A percentile compares a stretch with the other conserved stretches of the same genome.
These are phyloP conservation scores for Cercospora sojina DNA, from an alignment of 2,329 filamentous ascomycete species.

Conservation along the genomic window DNA sequence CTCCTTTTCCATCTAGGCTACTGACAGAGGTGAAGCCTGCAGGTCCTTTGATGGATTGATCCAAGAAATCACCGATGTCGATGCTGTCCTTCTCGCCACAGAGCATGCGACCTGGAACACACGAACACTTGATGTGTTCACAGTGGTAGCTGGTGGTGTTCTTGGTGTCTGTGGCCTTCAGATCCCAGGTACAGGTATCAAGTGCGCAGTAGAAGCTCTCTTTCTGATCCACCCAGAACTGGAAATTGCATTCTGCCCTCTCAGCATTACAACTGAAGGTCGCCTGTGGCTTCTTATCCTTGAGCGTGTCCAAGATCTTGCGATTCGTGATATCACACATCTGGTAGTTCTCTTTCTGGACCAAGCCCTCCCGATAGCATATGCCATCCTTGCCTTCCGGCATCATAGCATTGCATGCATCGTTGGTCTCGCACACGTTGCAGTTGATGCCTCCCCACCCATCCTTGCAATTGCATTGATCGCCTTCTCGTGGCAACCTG, in stretches of 20 bases:
- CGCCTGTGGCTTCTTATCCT: constrained; percentile 82
- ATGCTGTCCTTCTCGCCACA: constrained; percentile 90
- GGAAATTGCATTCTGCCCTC: constrained; percentile 81
- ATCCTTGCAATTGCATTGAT: constrained; percentile 79
- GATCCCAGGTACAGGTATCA: constrained; percentile 72
- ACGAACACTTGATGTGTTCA: constrained; percentile 79
- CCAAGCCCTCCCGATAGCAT: constrained; percentile 87
- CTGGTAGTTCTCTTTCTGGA: constrained; percentile 93
- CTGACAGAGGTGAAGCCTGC: constrained; percentile 73
- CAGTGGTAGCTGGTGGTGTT: constrained; percentile 87
- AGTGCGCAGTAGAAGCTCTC: constrained; percentile 97
- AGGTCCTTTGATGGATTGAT: constrained; percentile 78
- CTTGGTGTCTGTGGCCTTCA: constrained; percentile 64
- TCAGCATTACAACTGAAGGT: constrained; percentile 87
- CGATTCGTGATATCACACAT: constrained; percentile 97
- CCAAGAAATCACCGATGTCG: constrained; percentile 86
- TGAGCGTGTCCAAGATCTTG: constrained; percentile 85
- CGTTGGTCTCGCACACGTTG: constrained; percentile 81
- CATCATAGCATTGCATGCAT: constrained; percentile 86
- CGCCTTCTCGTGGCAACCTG: constrained; percentile 68
- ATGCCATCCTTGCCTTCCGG: constrained; percentile 70
- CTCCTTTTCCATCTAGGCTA: constrained; percentile 57
- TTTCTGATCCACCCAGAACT: constrained; percentile 93
- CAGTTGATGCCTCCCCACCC: constrained; percentile 98
- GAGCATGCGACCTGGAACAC: constrained; percentile 87